Percentiles rank a stretch among this genome's conserved stretches.
Evolutionary conservation across 2,329 filamentous ascomycete species (phyloP).

Genomic region (Stemphylium vesicarium): DNA sequence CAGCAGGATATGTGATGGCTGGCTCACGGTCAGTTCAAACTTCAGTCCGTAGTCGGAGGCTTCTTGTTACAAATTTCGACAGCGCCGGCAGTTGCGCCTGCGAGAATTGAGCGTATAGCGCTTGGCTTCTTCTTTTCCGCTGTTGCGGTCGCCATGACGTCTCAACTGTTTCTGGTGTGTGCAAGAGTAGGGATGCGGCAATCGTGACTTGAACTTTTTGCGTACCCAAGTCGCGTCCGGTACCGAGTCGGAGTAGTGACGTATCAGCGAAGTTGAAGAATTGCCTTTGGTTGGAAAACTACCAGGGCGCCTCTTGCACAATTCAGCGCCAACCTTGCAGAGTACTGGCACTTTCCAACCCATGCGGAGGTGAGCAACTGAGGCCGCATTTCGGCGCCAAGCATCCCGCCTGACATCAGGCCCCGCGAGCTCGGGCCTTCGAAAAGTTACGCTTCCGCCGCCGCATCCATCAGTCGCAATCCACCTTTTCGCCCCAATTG

Average conservation of each 20-base stretch:
- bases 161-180: not conserved
- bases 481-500: slow-evolving; percentile 1
- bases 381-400: slow-evolving; percentile 15
- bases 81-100: slow-evolving; percentile 90
- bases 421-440: slow-evolving; percentile 19
- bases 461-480: slow-evolving; percentile 14
- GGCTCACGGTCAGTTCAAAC: slow-evolving; percentile 26
- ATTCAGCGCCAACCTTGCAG: not conserved
- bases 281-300: not conserved
- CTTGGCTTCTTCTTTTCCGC: slow-evolving; percentile 65
- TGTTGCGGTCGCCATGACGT: slow-evolving; percentile 35
- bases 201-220: slow-evolving; percentile 8
- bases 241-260: slow-evolving; percentile 19
- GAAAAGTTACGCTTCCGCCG: slow-evolving; percentile 30
- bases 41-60: not conserved
- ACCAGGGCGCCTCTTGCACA: not conserved
- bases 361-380: slow-evolving; percentile 10
- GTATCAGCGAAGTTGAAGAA: slow-evolving; percentile 1
- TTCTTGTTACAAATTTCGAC: slow-evolving; percentile 79
- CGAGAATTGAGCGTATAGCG: slow-evolving; percentile 85
- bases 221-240: slow-evolving; percentile 11
- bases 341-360: not conserved
- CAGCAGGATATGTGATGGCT: slow-evolving; percentile 92
- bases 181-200: slow-evolving; percentile 3
- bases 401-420: slow-evolving; percentile 26